phyloP scores from a whole-genome alignment of 257 asterid species.

The Datura wrightii region DNA sequence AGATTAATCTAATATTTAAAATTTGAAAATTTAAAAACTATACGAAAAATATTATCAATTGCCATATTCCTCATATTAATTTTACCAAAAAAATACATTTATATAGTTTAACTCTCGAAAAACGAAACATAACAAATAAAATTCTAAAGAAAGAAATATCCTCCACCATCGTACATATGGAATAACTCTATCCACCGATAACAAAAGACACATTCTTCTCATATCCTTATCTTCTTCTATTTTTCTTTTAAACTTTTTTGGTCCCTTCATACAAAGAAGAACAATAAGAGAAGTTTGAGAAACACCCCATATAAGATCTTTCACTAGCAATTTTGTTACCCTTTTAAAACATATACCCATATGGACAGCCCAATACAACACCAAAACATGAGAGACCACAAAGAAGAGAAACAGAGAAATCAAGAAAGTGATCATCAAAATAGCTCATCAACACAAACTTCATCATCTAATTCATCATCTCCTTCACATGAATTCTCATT shows the following conservation, averaged over 20 bases:
- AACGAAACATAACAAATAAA: too few species aligned
- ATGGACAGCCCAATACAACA: not conserved
- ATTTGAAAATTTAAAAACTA: too few species aligned
- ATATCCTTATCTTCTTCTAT: not conserved
- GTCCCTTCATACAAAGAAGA: slow-evolving; percentile 20
- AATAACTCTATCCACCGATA: not conserved
- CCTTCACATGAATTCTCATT: slow-evolving; percentile 94
- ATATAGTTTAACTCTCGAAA: too few species aligned
- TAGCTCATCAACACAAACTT: not conserved
- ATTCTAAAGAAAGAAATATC: too few species aligned
- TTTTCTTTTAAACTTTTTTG: not conserved
- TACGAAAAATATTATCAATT: too few species aligned
- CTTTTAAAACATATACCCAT: not conserved
- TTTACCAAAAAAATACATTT: too few species aligned
- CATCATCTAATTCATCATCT: slow-evolving; percentile 61
- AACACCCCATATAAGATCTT: not conserved
- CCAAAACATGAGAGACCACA: slow-evolving; percentile 20
- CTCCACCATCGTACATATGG: not conserved
- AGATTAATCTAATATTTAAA: too few species aligned
- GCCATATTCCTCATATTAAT: too few species aligned
- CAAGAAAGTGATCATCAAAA: slow-evolving; percentile 12
- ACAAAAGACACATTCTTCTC: not conserved
- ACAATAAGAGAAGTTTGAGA: not conserved
- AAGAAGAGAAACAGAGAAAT: slow-evolving; percentile 6
- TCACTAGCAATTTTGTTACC: not conserved